Evolutionary conservation across 257 asterid species (phyloP), one percentile per base, ranked within the genome.

Genomic region (Jacaranda copaia): DNA sequence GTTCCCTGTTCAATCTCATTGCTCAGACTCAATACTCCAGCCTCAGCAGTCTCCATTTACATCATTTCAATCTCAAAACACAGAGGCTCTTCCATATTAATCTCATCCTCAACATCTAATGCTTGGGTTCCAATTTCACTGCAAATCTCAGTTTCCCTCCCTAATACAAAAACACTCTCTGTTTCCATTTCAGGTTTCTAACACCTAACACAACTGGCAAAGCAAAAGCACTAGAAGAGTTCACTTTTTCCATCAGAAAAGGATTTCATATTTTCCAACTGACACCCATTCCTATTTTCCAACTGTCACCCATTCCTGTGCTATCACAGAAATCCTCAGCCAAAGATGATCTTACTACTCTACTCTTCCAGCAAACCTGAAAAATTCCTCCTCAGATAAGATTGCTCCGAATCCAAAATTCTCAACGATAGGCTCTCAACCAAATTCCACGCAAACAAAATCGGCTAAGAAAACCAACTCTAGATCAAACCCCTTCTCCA

Each of bases 41-140:
- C 18, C 73, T 80, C 93, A 58, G 84, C 75, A 48, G 88, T 80
- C 52, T 88, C 97, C 82, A 85, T 80, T 68, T 92, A 95, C 89
- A 87, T 79, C 82, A 82, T 81, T 53, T 88, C 93, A 87, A 84
- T 74, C 42, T 84, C 86, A 51, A 85, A 84, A 73, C 83, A 72
- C 52, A 51, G 81, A 58, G 81, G 77, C 72, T 74, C 86, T 53
- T 79, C 83, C 63, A 70, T 39, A 45, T 14, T 32, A 61, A 74
- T 40, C 46, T 58, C 52, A 48, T 18, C 68, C 75, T 43, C 59
- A 16, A 62, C 73, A 58, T 52, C 73, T 70, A 67, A 72, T 2
- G 52, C 66, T 51, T 59, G 70, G 55, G 55, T 18, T 14, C 43
- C 57, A 36, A 40, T 52, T 20, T 75, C 79, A 52, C 19, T 51